These are phyloP conservation scores for Cutaneotrichosporon cutaneum DNA, from an alignment of 1,284 basidiomycete species.

Conservation along the genomic window DNA sequence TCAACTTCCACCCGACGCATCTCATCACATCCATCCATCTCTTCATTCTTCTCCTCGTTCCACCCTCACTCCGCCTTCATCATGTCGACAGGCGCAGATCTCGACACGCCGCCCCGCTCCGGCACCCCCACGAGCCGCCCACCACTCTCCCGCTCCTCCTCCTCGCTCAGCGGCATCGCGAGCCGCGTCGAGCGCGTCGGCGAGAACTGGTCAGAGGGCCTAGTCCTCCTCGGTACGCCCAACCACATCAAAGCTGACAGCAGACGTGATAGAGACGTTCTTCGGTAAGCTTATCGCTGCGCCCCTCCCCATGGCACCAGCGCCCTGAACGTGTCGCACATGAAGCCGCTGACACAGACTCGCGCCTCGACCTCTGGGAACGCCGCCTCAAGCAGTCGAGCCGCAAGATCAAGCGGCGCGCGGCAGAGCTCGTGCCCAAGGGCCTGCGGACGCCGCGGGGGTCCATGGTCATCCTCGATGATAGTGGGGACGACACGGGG, in stretches of 20 bases:
- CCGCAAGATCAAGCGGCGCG: constrained; percentile 72
- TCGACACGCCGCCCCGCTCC: not conserved
- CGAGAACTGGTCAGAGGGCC: constrained; percentile 44
- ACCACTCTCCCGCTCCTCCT: constrained; percentile 20
- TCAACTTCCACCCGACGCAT: no score
- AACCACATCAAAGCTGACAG: not conserved
- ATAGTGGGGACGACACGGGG: constrained; percentile 25
- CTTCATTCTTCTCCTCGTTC: not conserved
- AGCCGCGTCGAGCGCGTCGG: constrained; percentile 39
- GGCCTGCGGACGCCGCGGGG: constrained; percentile 54
- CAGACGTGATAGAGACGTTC: constrained; percentile 54
- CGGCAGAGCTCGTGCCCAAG: constrained; percentile 67
- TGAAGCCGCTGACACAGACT: constrained; percentile 58
- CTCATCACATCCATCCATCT: no score
- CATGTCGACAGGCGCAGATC: not conserved
- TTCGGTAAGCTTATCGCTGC: constrained; percentile 46
- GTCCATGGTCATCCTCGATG: constrained; percentile 35
- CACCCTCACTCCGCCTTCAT: not conserved
- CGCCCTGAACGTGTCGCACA: no score
- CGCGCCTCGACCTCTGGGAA: constrained; percentile 83
- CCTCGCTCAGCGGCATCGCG: constrained; percentile 37
- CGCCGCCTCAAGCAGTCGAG: constrained; percentile 81
- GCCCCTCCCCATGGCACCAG: not conserved
- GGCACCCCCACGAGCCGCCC: not conserved
- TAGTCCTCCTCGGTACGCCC: constrained; percentile 47